Percentiles rank a stretch among this genome's conserved stretches.
phyloP scores from a whole-genome alignment of 495 filamentous ascomycete species.

The Penicillium paxilli region DNA sequence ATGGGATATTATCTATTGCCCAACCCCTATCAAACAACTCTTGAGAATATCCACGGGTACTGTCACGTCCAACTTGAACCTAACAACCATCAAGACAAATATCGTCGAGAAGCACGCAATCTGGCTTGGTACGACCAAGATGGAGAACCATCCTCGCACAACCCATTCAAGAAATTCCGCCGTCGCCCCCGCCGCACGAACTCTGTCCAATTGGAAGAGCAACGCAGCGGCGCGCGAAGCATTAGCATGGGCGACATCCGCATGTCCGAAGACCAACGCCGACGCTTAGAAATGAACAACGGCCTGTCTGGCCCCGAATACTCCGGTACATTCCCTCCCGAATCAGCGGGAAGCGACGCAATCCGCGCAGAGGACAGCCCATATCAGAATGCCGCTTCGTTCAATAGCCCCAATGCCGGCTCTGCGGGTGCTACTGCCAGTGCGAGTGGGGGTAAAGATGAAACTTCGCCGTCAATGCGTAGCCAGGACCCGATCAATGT shows the following conservation, averaged over 20 bases:
- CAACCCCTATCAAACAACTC: no score
- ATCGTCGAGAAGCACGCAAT: constrained; percentile 41
- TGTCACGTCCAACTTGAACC: no score
- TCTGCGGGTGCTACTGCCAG: no score
- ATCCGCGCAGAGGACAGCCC: no score
- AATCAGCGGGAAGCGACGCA: constrained; percentile 22
- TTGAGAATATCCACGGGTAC: no score
- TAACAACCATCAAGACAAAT: constrained; percentile 38
- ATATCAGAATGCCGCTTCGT: no score
- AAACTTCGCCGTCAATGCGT: constrained; percentile 30
- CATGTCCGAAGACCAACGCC: constrained; percentile 25
- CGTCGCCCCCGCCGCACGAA: constrained; percentile 26
- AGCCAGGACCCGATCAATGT: constrained; percentile 44
- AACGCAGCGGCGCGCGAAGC: constrained; percentile 11
- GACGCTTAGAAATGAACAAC: constrained; percentile 28
- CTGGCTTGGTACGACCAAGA: constrained; percentile 51
- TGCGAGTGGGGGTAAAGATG: no score
- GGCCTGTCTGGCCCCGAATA: constrained; percentile 28
- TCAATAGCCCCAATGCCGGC: not conserved
- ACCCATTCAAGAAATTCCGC: constrained; percentile 52
- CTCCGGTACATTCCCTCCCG: constrained; percentile 29
- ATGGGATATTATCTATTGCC: no score
- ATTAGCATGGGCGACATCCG: constrained; percentile 28
- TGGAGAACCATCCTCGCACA: constrained; percentile 41
- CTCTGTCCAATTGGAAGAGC: constrained; percentile 36